phyloP scores from a whole-genome alignment of 805 yeast species.

The Candida andamanensis region DNA sequence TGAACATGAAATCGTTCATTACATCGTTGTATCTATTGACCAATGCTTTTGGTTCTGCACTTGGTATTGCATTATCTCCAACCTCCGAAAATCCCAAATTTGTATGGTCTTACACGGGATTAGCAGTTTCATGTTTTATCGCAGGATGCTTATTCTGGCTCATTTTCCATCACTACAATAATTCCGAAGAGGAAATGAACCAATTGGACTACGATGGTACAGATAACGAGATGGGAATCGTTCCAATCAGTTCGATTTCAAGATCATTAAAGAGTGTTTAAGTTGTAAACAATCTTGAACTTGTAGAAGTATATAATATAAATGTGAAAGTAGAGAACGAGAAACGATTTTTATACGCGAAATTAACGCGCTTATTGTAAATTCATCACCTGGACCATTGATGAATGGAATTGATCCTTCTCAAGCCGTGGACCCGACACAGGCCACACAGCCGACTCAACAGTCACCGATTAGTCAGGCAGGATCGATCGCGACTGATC shows the following conservation, averaged over 20 bases:
- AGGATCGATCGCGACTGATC: conserved; percentile 19
- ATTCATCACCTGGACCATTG: too few relatives aligned
- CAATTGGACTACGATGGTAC: conserved; percentile 37
- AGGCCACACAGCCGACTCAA: conserved; percentile 34
- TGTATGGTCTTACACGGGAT: conserved; percentile 63
- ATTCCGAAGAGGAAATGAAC: conserved; percentile 54
- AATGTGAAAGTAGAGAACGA: too few relatives aligned
- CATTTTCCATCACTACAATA: conserved; percentile 49
- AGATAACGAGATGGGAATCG: conserved; percentile 10
- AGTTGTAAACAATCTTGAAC: too few relatives aligned
- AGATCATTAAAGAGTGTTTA: conserved; percentile 16
- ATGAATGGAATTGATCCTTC: too few relatives aligned
- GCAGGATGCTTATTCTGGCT: conserved; percentile 63
- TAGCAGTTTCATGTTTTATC: conserved; percentile 53
- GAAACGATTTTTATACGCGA: too few relatives aligned
- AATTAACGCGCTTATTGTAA: too few relatives aligned
- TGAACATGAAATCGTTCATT: conserved; percentile 58
- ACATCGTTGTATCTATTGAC: conserved; percentile 65
- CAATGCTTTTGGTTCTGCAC: conserved; percentile 71
- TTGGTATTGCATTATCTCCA: conserved; percentile 68
- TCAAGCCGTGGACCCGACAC: conserved; percentile 16
- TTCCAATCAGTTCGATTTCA: conserved; percentile 17
- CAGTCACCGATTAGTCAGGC: conserved; percentile 30
- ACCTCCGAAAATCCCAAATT: conserved; percentile 65
- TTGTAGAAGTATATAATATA: too few relatives aligned